These are phyloP conservation scores for Tylopilus sp. DNA, from an alignment of 768 basidiomycete genomes.

Conservation along the genomic window DNA sequence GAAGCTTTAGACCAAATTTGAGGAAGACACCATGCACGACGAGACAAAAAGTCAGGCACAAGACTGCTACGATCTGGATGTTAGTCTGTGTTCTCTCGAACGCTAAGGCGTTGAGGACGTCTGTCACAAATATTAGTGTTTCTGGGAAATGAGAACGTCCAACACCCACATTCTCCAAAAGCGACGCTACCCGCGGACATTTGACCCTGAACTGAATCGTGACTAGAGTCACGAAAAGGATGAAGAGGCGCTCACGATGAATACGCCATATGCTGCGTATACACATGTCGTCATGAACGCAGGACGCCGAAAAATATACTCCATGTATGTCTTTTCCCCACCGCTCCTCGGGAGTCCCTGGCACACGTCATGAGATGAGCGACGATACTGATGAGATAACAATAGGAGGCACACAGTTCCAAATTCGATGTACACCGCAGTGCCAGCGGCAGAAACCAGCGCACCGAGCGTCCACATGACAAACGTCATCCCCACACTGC, in stretches of 20 bases:
- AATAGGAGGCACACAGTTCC: constrained; percentile 52
- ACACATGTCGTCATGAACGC: constrained; percentile 58
- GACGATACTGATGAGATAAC: background rate
- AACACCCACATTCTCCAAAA: constrained; percentile 66
- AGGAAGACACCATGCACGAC: constrained; percentile 53
- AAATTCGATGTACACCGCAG: constrained; percentile 70
- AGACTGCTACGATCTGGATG: constrained; percentile 51
- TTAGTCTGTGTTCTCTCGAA: constrained; percentile 43
- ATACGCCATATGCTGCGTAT: constrained; percentile 54
- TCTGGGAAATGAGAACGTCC: background rate
- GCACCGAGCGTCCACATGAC: constrained; percentile 72
- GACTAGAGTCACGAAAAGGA: background rate
- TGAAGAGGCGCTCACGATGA: constrained; percentile 45
- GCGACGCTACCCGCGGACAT: constrained; percentile 59
- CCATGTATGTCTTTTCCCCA: constrained; percentile 75
- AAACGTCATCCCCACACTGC: constrained; percentile 66
- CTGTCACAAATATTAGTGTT: constrained; percentile 34
- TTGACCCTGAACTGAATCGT: constrained; percentile 48
- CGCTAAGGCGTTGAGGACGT: constrained; percentile 53
- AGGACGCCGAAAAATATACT: constrained; percentile 62
- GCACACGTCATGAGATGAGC: background rate
- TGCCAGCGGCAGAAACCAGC: constrained; percentile 59
- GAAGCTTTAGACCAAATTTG: constrained; percentile 56
- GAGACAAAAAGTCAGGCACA: constrained; percentile 54
- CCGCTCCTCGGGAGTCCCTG: constrained; percentile 74